phyloP scores from a whole-genome alignment of 78 protist genomes.

The Anaeramoeba flamelloides region DNA sequence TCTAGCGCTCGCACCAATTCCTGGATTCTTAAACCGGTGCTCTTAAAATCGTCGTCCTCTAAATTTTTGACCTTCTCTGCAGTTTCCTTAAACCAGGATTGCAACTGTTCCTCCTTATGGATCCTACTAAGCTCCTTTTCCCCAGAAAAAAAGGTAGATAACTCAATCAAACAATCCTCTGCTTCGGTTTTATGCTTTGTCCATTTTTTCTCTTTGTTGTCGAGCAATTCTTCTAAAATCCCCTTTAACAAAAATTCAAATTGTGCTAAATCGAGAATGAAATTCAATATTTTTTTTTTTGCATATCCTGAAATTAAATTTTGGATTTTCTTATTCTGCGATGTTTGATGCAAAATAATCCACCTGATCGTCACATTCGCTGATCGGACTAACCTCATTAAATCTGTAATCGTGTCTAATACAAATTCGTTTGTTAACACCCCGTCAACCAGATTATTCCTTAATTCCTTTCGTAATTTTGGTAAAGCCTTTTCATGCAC shows the following conservation, averaged over 20 bases:
- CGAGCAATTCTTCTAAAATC: constrained; percentile 31
- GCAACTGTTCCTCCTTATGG: constrained; percentile 55
- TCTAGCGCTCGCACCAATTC: constrained; percentile 66
- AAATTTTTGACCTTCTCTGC: constrained; percentile 24
- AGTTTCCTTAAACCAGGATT: constrained; percentile 60
- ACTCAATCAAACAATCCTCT: constrained; percentile 36
- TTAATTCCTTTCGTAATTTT: background rate
- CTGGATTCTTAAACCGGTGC: constrained; percentile 71
- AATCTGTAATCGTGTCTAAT: constrained; percentile 38
- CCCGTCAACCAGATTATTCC: constrained; percentile 48
- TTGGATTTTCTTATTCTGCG: constrained; percentile 25
- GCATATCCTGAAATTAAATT: constrained; percentile 6
- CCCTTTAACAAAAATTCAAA: constrained; percentile 56
- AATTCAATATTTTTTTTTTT: constrained; percentile 22
- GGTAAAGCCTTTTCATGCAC: background rate
- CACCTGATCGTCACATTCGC: constrained; percentile 80
- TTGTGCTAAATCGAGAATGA: constrained; percentile 69
- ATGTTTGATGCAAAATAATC: constrained; percentile 49
- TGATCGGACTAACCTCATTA: constrained; percentile 45
- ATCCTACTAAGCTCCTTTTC: constrained; percentile 55
- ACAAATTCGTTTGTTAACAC: constrained; percentile 59
- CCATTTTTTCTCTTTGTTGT: constrained; percentile 48
- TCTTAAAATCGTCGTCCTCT: background rate
- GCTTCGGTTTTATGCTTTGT: constrained; percentile 34
- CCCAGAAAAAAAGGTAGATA: constrained; percentile 66